phyloP scores from a whole-genome alignment of 495 filamentous ascomycete species.

The Corynascus novoguineensis region DNA sequence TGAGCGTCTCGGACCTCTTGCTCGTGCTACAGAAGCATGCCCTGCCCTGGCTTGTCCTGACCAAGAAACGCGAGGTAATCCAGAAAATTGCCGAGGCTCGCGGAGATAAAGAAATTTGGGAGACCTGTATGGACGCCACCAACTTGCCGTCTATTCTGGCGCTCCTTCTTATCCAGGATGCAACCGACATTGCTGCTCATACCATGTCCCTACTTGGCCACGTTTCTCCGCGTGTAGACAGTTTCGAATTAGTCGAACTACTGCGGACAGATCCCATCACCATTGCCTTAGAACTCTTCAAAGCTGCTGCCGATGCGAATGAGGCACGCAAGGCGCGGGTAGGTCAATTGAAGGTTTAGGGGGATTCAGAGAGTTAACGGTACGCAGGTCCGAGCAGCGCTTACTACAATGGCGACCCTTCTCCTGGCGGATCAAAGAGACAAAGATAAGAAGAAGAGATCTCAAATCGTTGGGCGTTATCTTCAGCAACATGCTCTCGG shows the following conservation, averaged over 20 bases:
- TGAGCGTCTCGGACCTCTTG: constrained; percentile 67
- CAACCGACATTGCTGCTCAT: constrained; percentile 56
- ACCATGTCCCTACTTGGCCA: constrained; percentile 62
- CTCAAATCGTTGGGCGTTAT: constrained; percentile 65
- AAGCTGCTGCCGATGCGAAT: constrained; percentile 65
- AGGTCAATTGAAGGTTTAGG: constrained; percentile 7
- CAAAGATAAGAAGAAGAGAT: constrained; percentile 46
- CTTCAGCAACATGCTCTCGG: constrained; percentile 81
- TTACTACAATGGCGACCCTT: constrained; percentile 62
- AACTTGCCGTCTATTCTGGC: constrained; percentile 78
- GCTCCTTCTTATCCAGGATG: constrained; percentile 68
- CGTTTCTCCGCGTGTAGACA: constrained; percentile 62
- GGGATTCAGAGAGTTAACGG: constrained; percentile 16
- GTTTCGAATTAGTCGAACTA: constrained; percentile 59
- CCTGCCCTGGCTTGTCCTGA: constrained; percentile 78
- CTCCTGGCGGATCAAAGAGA: constrained; percentile 46
- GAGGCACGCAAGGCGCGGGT: constrained; percentile 52
- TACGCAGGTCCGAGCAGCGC: constrained; percentile 52
- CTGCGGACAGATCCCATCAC: constrained; percentile 68
- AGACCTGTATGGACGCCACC: constrained; percentile 46
- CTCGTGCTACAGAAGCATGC: constrained; percentile 73
- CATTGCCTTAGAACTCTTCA: constrained; percentile 78
- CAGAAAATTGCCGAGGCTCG: constrained; percentile 71
- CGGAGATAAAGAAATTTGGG: constrained; percentile 42
- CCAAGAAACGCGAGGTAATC: constrained; percentile 70